phyloP scores from a whole-genome alignment of 306 rosid genomes.

The Quercus mongolica region DNA sequence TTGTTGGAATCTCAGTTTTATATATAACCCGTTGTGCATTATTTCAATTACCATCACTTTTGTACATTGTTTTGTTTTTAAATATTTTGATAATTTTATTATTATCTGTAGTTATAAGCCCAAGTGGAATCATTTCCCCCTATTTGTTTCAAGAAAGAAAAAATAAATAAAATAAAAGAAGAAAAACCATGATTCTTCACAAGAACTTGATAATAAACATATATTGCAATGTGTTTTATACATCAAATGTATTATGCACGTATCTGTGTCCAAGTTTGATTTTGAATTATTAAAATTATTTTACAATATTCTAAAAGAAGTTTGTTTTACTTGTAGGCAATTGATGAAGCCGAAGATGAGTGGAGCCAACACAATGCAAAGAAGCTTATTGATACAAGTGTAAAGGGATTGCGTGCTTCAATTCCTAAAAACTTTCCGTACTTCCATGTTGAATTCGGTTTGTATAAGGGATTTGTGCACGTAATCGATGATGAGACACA shows the following conservation, averaged over 20 bases:
- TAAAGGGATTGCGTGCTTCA: constrained; percentile 75
- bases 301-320: background rate
- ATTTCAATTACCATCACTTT: background rate
- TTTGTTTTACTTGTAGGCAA: constrained; percentile 49
- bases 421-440: constrained; percentile 76
- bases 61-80: background rate
- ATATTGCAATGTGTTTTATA: too few relatives aligned
- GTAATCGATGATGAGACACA: constrained; percentile 79
- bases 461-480: constrained; percentile 76
- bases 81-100: background rate
- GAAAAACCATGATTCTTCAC: background rate
- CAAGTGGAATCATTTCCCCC: background rate
- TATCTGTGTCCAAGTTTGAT: background rate
- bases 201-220: background rate
- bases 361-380: constrained; percentile 96
- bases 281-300: background rate
- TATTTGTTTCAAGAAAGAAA: background rate
- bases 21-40: too few relatives aligned
- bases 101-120: background rate
- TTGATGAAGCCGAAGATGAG: constrained; percentile 89
- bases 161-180: background rate
- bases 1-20: too few relatives aligned
- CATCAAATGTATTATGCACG: too few relatives aligned
- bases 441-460: constrained; percentile 84
- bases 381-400: constrained; percentile 74